Evolutionary conservation across 2,329 filamentous ascomycete species (phyloP), one percentile per base, ranked within the genome.

Genomic region (Fusarium longipes): DNA sequence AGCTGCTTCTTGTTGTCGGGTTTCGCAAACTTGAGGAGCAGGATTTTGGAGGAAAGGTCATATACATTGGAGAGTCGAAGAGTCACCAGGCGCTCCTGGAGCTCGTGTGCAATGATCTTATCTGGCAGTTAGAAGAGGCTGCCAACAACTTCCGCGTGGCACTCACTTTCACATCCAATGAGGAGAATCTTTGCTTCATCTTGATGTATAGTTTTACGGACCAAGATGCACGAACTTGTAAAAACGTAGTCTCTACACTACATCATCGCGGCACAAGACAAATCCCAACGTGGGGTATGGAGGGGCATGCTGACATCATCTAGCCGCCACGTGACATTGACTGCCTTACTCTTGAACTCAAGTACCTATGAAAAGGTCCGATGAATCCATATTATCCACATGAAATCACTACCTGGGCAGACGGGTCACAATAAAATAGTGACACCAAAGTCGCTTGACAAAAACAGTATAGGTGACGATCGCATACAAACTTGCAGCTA

Each of bases 21-120:
- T 77, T 96, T 97, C 55, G 93, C 89, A 76, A 99, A 96, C 77
- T 97, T 98, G 79, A 99, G 87, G 25, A 98, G 89, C 75, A 98
- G 93, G 75, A 98, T 97, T 76, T 95, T 93, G 68, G 93, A 93
- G 65, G 93, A 97, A 61, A 99, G 88, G 78, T 99, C 96, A 82
- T 99, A 98, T 77, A 97, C 90, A 77, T 99, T 99, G 65, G 92
- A 89, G 49, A 98, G 87, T 67, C 96, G 92, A 65, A 98, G 85
- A 60, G 88, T 88, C 59, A 91, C 87, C 53, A 99, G 86, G 68
- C 86, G 87, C 66, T 87, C 83, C 61, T 93, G 90, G 65, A 99
- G 91, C 86, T 99, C 96, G 77, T 97, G 93, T 57, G 93, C 91
- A 76, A 98, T 96, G 79, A 97, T 93, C 93, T 97, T 51, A 20